phyloP scores from a whole-genome alignment of 2,329 filamentous ascomycete genomes.

The Hymenoscyphus albidus region DNA sequence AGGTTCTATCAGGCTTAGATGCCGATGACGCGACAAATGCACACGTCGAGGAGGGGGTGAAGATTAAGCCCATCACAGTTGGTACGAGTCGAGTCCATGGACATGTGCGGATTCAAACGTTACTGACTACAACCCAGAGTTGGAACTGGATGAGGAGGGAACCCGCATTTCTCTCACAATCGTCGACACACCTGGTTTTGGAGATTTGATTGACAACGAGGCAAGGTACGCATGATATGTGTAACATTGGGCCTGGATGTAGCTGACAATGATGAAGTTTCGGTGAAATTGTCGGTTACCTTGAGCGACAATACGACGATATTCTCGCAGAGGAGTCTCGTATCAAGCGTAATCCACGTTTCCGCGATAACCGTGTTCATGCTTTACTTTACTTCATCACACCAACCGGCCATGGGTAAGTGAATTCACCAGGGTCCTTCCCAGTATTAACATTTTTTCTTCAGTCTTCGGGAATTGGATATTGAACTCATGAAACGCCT shows the following conservation, averaged over 20 bases:
- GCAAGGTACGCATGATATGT: constrained; percentile 62
- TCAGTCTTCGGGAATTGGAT: constrained; percentile 91
- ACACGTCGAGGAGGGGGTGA: constrained; percentile 92
- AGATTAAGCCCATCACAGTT: constrained; percentile 97
- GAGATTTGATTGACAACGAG: constrained; percentile 99
- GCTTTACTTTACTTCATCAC: constrained; percentile 99
- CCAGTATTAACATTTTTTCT: constrained; percentile 20
- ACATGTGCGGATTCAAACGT: constrained; percentile 17
- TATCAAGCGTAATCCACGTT: constrained; percentile 99
- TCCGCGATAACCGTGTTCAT: constrained; percentile 98
- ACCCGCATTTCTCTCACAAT: constrained; percentile 97
- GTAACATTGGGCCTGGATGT: constrained; percentile 8
- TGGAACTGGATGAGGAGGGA: constrained; percentile 96
- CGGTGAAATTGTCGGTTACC: constrained; percentile 94
- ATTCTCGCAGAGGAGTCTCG: constrained; percentile 98
- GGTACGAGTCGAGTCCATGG: constrained; percentile 55
- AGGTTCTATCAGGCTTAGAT: constrained; percentile 86
- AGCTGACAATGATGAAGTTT: constrained; percentile 58
- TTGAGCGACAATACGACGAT: constrained; percentile 98
- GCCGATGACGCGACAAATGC: constrained; percentile 84
- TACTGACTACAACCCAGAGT: constrained; percentile 54
- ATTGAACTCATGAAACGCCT: constrained; percentile 99
- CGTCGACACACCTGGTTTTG: constrained; percentile 96
- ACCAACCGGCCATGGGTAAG: constrained; percentile 89
- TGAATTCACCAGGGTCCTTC: constrained; percentile 18